Percentiles rank a stretch among this genome's conserved stretches.
phyloP scores from a whole-genome alignment of 345 rosid genomes.

The Euphorbia tirucalli region DNA sequence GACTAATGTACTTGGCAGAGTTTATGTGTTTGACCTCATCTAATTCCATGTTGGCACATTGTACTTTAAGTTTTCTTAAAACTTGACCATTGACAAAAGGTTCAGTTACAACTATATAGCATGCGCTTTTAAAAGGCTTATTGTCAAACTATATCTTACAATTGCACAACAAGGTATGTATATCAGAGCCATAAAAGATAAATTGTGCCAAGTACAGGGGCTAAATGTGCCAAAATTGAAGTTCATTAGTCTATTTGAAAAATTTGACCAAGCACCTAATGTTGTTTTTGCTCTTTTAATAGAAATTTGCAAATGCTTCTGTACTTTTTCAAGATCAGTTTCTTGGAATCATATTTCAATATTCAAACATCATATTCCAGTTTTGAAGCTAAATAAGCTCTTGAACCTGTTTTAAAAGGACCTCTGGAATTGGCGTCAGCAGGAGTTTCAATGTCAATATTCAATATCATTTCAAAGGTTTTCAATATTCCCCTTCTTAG shows the following conservation, averaged over 20 bases:
- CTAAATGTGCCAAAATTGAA: not conserved
- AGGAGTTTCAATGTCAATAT: slow-evolving; percentile 74
- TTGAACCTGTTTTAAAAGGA: slow-evolving; percentile 4
- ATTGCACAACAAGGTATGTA: not conserved
- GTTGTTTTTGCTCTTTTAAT: not conserved
- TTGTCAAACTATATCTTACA: not conserved
- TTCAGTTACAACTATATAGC: not conserved
- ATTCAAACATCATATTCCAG: no score
- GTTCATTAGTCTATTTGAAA: not conserved
- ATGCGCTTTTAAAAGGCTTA: not conserved
- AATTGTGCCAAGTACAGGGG: not conserved
- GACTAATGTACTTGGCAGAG: not conserved
- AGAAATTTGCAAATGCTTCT: not conserved
- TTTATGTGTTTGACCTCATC: not conserved
- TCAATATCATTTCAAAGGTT: slow-evolving; percentile 84
- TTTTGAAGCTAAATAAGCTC: slow-evolving; percentile 4
- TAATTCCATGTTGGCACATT: not conserved
- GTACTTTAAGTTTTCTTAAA: not conserved
- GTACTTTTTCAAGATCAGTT: not conserved
- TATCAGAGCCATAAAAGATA: not conserved
- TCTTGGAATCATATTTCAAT: no score
- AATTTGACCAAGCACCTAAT: not conserved
- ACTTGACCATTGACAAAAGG: not conserved
- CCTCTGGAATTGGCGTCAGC: slow-evolving; percentile 86
- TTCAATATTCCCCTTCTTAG: slow-evolving; percentile 93